These are phyloP conservation scores for Xylaria multiplex DNA, from an alignment of 2,329 filamentous ascomycete species.

Conservation along the genomic window DNA sequence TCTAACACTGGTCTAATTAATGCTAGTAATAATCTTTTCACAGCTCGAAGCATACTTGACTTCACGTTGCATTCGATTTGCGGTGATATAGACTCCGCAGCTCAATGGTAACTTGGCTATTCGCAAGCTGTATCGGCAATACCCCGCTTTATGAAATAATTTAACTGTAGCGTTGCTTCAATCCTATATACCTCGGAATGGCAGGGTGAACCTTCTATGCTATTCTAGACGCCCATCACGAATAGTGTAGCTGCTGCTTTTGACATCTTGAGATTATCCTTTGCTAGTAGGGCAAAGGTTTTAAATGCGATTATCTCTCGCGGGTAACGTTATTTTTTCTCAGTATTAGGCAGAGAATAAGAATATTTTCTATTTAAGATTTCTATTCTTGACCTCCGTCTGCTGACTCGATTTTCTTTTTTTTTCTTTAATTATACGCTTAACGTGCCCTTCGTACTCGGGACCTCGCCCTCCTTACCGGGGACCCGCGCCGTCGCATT, in stretches of 20 bases:
- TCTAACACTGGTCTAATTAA: slow-evolving; percentile 15
- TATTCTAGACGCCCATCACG: neutral
- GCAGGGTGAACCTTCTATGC: neutral
- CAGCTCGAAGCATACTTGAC: neutral
- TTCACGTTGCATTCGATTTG: too few relatives aligned
- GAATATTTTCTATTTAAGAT: neutral
- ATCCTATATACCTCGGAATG: neutral
- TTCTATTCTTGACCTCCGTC: neutral
- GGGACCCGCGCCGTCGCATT: slow-evolving; percentile 78
- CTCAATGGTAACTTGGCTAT: neutral
- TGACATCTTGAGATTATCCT: too few relatives aligned
- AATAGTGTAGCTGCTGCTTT: neutral
- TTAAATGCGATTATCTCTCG: neutral
- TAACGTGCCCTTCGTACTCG: slow-evolving; percentile 95
- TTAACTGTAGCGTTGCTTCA: too few relatives aligned
- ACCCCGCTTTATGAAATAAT: too few relatives aligned
- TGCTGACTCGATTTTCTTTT: neutral
- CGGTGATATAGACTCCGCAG: neutral
- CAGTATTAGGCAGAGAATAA: neutral
- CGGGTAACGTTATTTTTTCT: too few relatives aligned
- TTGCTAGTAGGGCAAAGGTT: too few relatives aligned
- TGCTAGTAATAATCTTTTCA: slow-evolving; percentile 12
- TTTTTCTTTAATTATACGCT: slow-evolving; percentile 56
- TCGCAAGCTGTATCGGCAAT: neutral
- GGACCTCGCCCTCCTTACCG: slow-evolving; percentile 89